Evolutionary conservation across 306 rosid genomes (phyloP), one percentile per base, ranked within the genome.

Genomic region (Leucaena leucocephala): DNA sequence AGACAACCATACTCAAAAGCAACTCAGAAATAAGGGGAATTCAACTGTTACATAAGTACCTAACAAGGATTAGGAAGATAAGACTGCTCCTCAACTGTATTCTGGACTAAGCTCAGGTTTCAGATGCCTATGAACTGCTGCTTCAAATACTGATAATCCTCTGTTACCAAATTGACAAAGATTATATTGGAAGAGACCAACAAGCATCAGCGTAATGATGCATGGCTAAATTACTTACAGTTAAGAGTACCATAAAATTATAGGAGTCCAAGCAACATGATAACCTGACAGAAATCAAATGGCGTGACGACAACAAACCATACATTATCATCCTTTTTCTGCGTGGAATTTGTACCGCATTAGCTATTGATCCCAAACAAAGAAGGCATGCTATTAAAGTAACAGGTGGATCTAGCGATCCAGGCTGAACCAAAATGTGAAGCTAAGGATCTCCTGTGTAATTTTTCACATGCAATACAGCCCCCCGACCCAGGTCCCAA

Each of bases 401-500:
- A 70, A 67, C 58, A 72, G 15, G 34, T 54, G 76, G 43, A 78
- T 78, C 66, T 66, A 71, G 68, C 58, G 8, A 13, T 62, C 67
- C 67, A 12, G 8, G 67, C 67, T 36, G 46, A 75, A 38, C 59
- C 40, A 52, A 70, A 54, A 58, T 38, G 46, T 15, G 57, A 81
- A 68, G 66, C 61, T 57, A 81, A 58, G 46, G 76, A 68, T 55
- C 80, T 68, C 76, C 59, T 17, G 58, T 21, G 70, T 52, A 64
- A 15, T 84, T 68, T 80, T 84, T 71, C 81, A 38, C 55, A 80
- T 46, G 54, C 62, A 48, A 62, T 72, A 67, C 74, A 76, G 65
- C 77, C 84, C 84, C 87, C 64, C 72, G 54, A 70, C 82, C 84
- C 62, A 55, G 19, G 62, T 55, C 77, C 87, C 82, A 84, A 81